Conservation (phyloP, 108 stramenopile genomes). For the Nitzschia sp. region DNA sequence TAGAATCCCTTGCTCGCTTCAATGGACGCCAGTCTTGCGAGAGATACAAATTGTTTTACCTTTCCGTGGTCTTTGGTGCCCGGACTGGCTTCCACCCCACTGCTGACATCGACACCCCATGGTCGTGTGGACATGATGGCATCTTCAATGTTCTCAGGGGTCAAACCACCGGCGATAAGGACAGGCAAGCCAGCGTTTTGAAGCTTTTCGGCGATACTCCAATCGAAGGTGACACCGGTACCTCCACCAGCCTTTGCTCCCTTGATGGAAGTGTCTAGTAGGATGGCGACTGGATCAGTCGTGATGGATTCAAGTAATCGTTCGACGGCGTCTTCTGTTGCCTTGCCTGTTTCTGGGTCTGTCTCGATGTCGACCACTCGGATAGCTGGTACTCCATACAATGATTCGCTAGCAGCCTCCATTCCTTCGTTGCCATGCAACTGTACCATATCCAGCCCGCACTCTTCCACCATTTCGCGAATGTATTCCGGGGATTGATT, state of each 20-base stretch:
- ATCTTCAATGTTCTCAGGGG: constrained; percentile 81
- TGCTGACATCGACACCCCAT: constrained; percentile 95
- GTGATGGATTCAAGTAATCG: constrained; percentile 58
- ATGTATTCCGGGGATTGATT: constrained; percentile 87
- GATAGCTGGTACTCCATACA: constrained; percentile 83
- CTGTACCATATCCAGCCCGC: constrained; percentile 96
- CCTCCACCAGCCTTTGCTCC: constrained; percentile 86
- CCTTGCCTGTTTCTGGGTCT: constrained; percentile 49
- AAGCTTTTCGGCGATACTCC: constrained; percentile 81
- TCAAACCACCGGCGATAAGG: constrained; percentile 96
- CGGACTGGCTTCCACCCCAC: constrained; percentile 88
- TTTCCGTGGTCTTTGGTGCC: constrained; percentile 89
- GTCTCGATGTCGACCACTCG: constrained; percentile 92
- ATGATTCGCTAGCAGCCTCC: constrained; percentile 62
- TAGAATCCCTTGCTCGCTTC: constrained; percentile 87
- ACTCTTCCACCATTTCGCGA: constrained; percentile 66
- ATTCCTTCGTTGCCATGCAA: constrained; percentile 95
- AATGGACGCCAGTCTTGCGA: constrained; percentile 69
- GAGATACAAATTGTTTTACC: constrained; percentile 74
- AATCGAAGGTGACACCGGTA: constrained; percentile 94
- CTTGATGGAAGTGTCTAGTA: constrained; percentile 94
- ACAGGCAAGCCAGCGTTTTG: constrained; percentile 90
- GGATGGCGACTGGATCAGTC: constrained; percentile 78
- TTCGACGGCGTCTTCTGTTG: constrained; percentile 57
- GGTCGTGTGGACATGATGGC: constrained; percentile 72